These are phyloP conservation scores for Tricholoma furcatifolium DNA, from an alignment of 768 basidiomycete species.

Conservation along the genomic window DNA sequence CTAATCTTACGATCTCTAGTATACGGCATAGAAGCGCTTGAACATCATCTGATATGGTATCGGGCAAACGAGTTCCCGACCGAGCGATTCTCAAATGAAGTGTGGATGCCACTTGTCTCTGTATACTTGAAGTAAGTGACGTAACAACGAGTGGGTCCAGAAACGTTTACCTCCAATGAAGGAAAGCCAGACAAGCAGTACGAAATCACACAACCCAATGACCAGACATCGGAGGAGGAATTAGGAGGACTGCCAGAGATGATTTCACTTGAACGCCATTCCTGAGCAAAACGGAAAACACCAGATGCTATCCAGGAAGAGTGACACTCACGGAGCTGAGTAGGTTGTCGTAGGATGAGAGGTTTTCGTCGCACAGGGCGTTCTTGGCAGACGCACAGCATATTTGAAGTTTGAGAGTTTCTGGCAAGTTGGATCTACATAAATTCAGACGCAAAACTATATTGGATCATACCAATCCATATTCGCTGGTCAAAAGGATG, in stretches of 20 bases:
- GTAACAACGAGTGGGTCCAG: background rate
- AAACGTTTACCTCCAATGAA: conserved; percentile 31
- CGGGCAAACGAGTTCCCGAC: conserved; percentile 23
- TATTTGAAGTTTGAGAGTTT: conserved; percentile 44
- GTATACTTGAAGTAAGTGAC: background rate
- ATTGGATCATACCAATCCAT: conserved; percentile 33
- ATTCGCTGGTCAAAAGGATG: conserved; percentile 38
- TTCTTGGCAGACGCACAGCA: conserved; percentile 28
- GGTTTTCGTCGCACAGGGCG: conserved; percentile 16
- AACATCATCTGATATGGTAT: conserved; percentile 19
- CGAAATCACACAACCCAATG: conserved; percentile 40
- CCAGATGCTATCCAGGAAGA: background rate
- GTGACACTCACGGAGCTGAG: conserved; percentile 38
- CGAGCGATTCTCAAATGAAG: conserved; percentile 23
- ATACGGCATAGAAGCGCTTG: conserved; percentile 27
- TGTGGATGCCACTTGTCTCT: conserved; percentile 20
- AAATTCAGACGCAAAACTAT: background rate
- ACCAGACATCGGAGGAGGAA: conserved; percentile 45
- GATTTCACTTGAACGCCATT: conserved; percentile 36
- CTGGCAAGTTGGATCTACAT: conserved; percentile 22
- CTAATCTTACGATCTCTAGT: conserved; percentile 25
- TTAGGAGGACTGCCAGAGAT: conserved; percentile 27
- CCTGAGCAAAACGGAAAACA: background rate
- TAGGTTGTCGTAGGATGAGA: conserved; percentile 27
- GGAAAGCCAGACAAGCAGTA: conserved; percentile 33